Percentiles rank a stretch among this genome's conserved stretches.
These are phyloP conservation scores for Leishmania mexicana DNA, from an alignment of 208 protist species.

Conservation along the genomic window DNA sequence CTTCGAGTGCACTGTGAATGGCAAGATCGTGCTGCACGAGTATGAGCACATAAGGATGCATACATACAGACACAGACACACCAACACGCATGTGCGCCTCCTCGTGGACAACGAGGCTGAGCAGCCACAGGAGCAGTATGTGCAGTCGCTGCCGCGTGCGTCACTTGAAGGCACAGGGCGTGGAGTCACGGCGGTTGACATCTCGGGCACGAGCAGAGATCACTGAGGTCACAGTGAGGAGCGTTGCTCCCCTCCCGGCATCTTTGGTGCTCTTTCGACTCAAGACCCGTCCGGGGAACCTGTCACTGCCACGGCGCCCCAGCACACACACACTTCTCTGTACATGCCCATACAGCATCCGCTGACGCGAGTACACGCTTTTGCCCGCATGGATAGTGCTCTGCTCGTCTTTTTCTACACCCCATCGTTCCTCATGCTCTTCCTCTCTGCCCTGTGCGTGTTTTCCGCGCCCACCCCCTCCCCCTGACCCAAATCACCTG, in stretches of 20 bases:
- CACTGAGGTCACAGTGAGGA: not conserved
- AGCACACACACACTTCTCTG: not conserved
- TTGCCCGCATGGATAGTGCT: not conserved
- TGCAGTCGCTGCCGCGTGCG: not conserved
- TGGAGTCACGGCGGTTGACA: not conserved
- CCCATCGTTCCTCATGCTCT: slow-evolving; percentile 12
- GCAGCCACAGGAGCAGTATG: not conserved
- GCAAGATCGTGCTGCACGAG: not conserved
- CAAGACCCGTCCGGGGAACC: not conserved
- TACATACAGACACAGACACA: slow-evolving; percentile 1
- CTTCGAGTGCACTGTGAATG: not conserved
- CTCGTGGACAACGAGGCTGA: not conserved
- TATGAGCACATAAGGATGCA: not conserved
- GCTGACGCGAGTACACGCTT: not conserved
- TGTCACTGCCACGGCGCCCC: not conserved
- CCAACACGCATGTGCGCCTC: not conserved
- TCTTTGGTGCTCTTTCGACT: not conserved
- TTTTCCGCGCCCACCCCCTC: not conserved
- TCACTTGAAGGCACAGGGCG: not conserved
- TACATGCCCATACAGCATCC: not conserved
- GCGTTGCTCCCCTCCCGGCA: not conserved
- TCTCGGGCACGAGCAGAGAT: not conserved
- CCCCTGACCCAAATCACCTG: not conserved
- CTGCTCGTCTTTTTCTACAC: not conserved
- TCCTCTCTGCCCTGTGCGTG: not conserved